phyloP scores from a whole-genome alignment of 2,329 filamentous ascomycete species.

The Onygenales sp. region DNA sequence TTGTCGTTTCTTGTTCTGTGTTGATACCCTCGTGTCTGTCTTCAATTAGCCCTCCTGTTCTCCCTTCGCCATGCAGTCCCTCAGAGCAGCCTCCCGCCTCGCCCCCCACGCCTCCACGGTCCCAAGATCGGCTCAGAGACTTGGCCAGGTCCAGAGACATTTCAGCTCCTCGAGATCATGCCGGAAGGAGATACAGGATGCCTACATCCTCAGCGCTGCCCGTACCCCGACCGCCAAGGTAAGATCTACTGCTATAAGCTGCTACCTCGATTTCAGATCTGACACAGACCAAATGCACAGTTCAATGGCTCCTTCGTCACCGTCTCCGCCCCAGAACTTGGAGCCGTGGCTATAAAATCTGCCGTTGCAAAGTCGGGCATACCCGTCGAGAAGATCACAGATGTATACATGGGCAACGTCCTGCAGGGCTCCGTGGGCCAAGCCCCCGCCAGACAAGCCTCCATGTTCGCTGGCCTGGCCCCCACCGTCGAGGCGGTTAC shows the following conservation, averaged over 20 bases:
- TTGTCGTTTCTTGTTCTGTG: not conserved
- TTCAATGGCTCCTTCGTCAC: slow-evolving; percentile 88
- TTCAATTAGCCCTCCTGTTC: no score
- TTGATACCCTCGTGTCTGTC: no score
- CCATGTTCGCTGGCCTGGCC: slow-evolving; percentile 77
- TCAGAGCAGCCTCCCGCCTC: slow-evolving; percentile 19
- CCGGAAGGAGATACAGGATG: slow-evolving; percentile 68
- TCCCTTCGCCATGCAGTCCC: slow-evolving; percentile 12
- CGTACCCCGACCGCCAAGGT: slow-evolving; percentile 88
- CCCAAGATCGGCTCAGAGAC: slow-evolving; percentile 26
- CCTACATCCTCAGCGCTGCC: slow-evolving; percentile 84
- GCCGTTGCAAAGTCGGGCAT: slow-evolving; percentile 80
- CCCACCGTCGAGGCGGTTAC: slow-evolving; percentile 78
- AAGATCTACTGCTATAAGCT: slow-evolving; percentile 10
- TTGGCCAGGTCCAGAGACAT: slow-evolving; percentile 39
- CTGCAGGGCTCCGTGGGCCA: slow-evolving; percentile 77
- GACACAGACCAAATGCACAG: slow-evolving; percentile 36
- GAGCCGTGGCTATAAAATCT: slow-evolving; percentile 82
- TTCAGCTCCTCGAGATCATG: slow-evolving; percentile 43
- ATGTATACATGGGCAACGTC: slow-evolving; percentile 98
- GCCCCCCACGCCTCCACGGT: slow-evolving; percentile 16
- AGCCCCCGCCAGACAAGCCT: slow-evolving; percentile 81
- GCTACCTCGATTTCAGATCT: not conserved
- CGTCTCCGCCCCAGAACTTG: slow-evolving; percentile 78
- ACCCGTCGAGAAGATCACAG: slow-evolving; percentile 68